These are phyloP conservation scores for Edaphochlamys debaryana DNA, from an alignment of 139 green algal genomes.

Conservation along the genomic window DNA sequence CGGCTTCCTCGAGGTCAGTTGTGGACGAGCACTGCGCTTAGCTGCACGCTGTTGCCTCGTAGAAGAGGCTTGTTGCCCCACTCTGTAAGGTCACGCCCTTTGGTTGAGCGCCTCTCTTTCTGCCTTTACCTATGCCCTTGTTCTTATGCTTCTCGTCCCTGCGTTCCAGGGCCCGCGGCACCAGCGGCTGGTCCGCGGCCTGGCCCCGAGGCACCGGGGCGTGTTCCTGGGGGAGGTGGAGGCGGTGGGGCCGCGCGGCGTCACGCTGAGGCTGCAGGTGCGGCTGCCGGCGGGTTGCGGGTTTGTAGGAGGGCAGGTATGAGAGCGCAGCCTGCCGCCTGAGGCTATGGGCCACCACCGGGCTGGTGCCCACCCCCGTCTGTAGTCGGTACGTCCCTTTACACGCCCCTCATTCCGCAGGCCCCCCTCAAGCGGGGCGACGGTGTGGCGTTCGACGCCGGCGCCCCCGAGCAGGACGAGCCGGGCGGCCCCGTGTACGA, in stretches of 20 bases:
- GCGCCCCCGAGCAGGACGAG: conserved; percentile 68
- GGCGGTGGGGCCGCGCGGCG: not conserved
- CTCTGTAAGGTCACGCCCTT: too few species aligned
- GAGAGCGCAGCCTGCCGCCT: too few species aligned
- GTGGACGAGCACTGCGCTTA: too few species aligned
- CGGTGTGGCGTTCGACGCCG: conserved; percentile 85
- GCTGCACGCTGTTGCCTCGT: too few species aligned
- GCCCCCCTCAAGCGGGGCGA: conserved; percentile 70
- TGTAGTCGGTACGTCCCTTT: too few species aligned
- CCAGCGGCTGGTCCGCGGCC: conserved; percentile 81
- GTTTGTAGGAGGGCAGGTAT: not conserved
- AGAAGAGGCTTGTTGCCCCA: too few species aligned
- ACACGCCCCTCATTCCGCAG: not conserved
- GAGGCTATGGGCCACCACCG: too few species aligned
- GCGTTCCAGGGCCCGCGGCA: conserved; percentile 77
- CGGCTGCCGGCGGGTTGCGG: not conserved
- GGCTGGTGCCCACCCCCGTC: too few species aligned
- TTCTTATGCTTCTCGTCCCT: too few species aligned
- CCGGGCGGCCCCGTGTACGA: conserved; percentile 63
- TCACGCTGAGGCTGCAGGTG: conserved; percentile 20
- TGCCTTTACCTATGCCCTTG: too few species aligned
- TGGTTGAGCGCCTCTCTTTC: too few species aligned
- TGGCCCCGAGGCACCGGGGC: conserved; percentile 76
- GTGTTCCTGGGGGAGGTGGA: conserved; percentile 64
- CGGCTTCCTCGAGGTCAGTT: conserved; percentile 86